phyloP scores from a whole-genome alignment of 306 rosid species.

The Gastrolobium villosum region DNA sequence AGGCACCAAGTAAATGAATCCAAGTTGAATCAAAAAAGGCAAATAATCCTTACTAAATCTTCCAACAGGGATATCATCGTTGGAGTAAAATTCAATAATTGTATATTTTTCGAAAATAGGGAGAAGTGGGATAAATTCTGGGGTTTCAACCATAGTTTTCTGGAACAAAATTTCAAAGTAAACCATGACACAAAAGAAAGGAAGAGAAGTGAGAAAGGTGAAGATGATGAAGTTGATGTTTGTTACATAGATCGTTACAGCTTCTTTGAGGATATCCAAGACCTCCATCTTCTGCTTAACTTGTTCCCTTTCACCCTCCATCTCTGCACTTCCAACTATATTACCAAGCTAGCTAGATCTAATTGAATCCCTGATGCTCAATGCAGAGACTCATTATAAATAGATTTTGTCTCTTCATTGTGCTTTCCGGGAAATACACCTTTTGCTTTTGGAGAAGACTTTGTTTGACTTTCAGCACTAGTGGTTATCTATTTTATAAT shows the following conservation, averaged over 20 bases:
- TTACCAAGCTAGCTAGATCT: neutral
- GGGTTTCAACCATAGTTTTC: constrained; percentile 48
- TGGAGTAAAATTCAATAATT: too few relatives aligned
- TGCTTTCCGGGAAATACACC: constrained; percentile 33
- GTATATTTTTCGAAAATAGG: neutral
- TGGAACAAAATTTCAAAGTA: constrained; percentile 57
- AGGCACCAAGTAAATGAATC: constrained; percentile 53
- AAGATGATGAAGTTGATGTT: constrained; percentile 69
- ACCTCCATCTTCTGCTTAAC: constrained; percentile 48
- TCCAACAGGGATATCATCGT: too few relatives aligned
- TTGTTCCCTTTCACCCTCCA: constrained; percentile 53
- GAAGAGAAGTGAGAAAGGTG: constrained; percentile 58
- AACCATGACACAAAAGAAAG: constrained; percentile 60
- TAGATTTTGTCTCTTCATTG: neutral
- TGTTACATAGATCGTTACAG: constrained; percentile 42
- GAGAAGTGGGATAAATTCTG: constrained; percentile 36
- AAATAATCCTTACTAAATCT: constrained; percentile 42
- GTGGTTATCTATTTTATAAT: too few relatives aligned
- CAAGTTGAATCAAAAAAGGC: constrained; percentile 50
- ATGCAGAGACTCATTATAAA: constrained; percentile 8
- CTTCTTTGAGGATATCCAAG: constrained; percentile 59
- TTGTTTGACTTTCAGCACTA: neutral
- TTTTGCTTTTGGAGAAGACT: constrained; percentile 21
- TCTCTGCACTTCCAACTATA: neutral
- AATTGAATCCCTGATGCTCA: neutral